Evolutionary conservation across 148 eudicot species (phyloP).

Genomic region (Chenopodium suecicum): DNA sequence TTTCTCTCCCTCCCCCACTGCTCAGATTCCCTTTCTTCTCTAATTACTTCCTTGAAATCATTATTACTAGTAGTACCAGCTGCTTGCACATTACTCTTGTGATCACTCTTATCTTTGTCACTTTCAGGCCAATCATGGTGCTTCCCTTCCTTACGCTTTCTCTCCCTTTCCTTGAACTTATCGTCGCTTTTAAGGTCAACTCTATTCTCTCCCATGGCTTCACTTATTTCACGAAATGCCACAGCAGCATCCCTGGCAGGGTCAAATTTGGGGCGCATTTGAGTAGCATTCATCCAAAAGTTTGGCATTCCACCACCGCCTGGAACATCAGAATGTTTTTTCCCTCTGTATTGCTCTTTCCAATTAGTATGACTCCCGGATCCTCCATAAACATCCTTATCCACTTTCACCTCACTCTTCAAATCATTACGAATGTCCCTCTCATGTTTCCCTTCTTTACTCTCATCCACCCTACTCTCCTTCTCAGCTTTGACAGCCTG

Average conservation of each 20-base stretch:
- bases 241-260: constrained; percentile 41
- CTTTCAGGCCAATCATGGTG: constrained; percentile 75
- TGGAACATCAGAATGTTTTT: constrained; percentile 56
- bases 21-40: constrained; percentile 74
- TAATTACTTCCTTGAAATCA: constrained; percentile 56
- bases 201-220: constrained; percentile 76
- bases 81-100: constrained; percentile 48
- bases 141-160: constrained; percentile 84
- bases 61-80: constrained; percentile 49
- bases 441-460: constrained; percentile 57
- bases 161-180: constrained; percentile 77
- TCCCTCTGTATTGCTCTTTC: constrained; percentile 69
- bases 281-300: constrained; percentile 40
- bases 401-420: constrained; percentile 53
- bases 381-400: constrained; percentile 51
- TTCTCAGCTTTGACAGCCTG: constrained; percentile 55
- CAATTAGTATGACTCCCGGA: constrained; percentile 48
- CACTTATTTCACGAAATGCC: constrained; percentile 50
- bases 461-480: constrained; percentile 57
- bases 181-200: constrained; percentile 76
- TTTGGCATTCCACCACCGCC: constrained; percentile 46
- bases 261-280: constrained; percentile 45
- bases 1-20: constrained; percentile 73
- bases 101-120: constrained; percentile 73
- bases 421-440: constrained; percentile 46